These are phyloP conservation scores for Geotrichum bryndzae DNA, from an alignment of 1,139 yeast species.

Conservation along the genomic window DNA sequence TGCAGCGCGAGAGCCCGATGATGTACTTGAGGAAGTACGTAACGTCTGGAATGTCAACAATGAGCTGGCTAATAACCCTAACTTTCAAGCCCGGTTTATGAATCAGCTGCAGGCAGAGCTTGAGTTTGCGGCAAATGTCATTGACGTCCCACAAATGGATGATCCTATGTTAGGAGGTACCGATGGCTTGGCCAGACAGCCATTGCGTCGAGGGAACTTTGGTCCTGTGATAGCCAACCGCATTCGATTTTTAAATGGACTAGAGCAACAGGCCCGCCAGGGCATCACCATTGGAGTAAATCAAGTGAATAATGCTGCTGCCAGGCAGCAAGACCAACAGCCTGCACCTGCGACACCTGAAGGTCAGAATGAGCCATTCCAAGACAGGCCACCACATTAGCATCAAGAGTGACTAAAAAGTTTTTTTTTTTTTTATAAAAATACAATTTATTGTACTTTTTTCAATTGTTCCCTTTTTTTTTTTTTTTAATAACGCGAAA, in stretches of 20 bases:
- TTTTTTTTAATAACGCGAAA: background rate
- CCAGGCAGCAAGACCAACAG: background rate
- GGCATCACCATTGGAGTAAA: background rate
- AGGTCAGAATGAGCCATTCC: background rate
- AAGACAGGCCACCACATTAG: background rate
- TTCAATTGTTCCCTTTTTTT: background rate
- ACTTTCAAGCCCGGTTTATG: background rate
- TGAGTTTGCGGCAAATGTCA: background rate
- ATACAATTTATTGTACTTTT: background rate
- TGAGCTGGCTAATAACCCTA: background rate
- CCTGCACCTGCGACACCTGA: background rate
- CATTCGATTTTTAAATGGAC: background rate
- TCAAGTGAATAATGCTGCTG: background rate
- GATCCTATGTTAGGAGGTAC: background rate
- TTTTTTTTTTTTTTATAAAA: background rate
- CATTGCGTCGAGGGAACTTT: background rate
- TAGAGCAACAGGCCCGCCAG: background rate
- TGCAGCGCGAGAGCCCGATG: background rate
- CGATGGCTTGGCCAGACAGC: background rate
- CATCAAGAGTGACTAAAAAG: background rate
- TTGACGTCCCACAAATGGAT: background rate
- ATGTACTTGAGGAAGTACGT: background rate
- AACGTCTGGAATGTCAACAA: background rate
- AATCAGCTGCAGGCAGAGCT: background rate
- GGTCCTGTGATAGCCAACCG: background rate